Base-by-base conservation (phyloP, 176 grass and related monocot genomes). In the Bothriochloa decipiens region DNA sequence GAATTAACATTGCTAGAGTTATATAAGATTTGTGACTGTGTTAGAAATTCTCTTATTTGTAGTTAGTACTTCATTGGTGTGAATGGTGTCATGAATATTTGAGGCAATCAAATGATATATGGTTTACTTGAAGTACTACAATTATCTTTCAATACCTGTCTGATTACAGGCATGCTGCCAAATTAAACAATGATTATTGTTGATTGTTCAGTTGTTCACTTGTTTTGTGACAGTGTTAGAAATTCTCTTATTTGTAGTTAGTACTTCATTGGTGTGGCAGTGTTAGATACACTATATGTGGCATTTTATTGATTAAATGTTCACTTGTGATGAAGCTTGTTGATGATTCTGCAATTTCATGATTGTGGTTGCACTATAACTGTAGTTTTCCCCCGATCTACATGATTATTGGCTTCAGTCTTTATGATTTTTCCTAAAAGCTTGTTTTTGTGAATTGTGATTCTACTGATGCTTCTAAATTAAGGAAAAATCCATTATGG, bases 1-100 rank as follows among this genome's bases (percentile, higher is more conserved):
- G 42, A 8, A 74, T 25, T 86, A 12, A 72, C 52, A 52, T 47
- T 79, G 20, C 37, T 61, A 62, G 70, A 25, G 72, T 72, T 84
- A 72, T 77, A 36, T 5, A 47, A 58, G 15, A 14, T 62, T 22
- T 74, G 16, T 26, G 0, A 52, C 22, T 23, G 6, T 43, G 9
- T 62, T 76, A 64, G 13, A 70, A 61, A 9, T n/a, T 74, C 0
- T 23, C 32, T 26, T 65, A 32, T 47, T 63, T 60, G 36, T 65
- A 65, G 32, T n/a, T 62, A 49, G 11, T 27, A 27, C 20, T 69
- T 52, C 35, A 49, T 49, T 49, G 41, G 11, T 36, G 7, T 53
- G 3, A 40, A 77, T 36, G 13, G 4, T 61, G 11, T 61, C 57
- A 61, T 3, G 13, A 26, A 27, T 63, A 42, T 77, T 62, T 63